Evolutionary conservation across 768 basidiomycete genomes (phyloP).

Genomic region (Amyloporia xantha): DNA sequence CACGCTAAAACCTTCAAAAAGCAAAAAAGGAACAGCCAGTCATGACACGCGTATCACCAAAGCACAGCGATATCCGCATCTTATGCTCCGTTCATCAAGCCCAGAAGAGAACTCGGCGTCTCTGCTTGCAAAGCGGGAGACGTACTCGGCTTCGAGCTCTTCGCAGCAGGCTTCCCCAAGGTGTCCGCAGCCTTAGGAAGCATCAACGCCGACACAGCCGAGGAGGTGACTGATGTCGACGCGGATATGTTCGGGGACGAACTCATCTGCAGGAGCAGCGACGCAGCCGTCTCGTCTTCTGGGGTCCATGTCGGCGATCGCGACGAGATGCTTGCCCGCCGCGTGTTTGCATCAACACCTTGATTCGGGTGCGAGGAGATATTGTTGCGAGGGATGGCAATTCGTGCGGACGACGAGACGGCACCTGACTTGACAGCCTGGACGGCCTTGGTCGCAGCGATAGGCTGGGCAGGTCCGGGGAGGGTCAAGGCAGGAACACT

Average conservation of each 20-base stretch:
- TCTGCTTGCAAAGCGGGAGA: too few relatives aligned
- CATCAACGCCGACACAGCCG: constrained; percentile 4
- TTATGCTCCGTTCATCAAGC: too few relatives aligned
- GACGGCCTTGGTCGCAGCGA: constrained; percentile 30
- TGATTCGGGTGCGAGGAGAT: too few relatives aligned
- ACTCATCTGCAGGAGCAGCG: constrained; percentile 59
- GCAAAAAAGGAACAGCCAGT: too few relatives aligned
- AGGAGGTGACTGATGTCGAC: constrained; percentile 28
- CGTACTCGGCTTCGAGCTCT: constrained; percentile 6
- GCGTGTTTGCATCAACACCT: background rate
- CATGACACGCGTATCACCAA: too few relatives aligned
- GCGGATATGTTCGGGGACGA: constrained; percentile 34
- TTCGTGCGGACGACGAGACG: background rate
- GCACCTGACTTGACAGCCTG: constrained; percentile 5
- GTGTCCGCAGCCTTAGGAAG: constrained; percentile 3
- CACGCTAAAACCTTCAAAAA: too few relatives aligned
- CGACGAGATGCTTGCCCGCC: constrained; percentile 9
- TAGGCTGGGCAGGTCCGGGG: constrained; percentile 47
- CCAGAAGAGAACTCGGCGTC: constrained; percentile 21
- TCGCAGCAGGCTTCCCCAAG: background rate
- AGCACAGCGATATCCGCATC: too few relatives aligned
- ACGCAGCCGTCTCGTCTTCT: constrained; percentile 67
- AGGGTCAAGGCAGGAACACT: constrained; percentile 38
- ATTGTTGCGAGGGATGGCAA: background rate
- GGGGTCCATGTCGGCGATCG: constrained; percentile 36